Evolutionary conservation across 805 yeast genomes (phyloP).

Genomic region (Suhomyces faveliae): DNA sequence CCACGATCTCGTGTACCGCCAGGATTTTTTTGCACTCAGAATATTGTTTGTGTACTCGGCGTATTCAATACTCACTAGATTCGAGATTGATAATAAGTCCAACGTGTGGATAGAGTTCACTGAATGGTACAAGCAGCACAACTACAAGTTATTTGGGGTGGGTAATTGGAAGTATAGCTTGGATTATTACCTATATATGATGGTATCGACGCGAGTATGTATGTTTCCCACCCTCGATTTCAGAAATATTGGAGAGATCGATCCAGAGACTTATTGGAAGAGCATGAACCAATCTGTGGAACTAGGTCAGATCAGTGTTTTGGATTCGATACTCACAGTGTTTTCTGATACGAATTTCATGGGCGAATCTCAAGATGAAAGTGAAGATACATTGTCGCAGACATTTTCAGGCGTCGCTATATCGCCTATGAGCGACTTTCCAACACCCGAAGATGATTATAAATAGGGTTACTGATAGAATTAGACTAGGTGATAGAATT

Average conservation of each 20-base stretch:
- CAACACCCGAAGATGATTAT: too few species aligned
- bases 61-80: slow-evolving; percentile 19
- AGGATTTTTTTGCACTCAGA: slow-evolving; percentile 26
- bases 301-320: not conserved
- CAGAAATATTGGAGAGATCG: slow-evolving; percentile 1
- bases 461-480: too few species aligned
- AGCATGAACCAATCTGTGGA: not conserved
- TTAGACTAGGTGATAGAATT: too few species aligned
- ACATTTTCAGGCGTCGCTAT: not conserved
- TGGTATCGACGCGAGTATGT: not conserved
- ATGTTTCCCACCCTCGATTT: slow-evolving; percentile 3
- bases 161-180: slow-evolving; percentile 12
- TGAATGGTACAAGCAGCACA: slow-evolving; percentile 18
- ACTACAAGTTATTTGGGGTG: slow-evolving; percentile 8
- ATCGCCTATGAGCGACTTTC: not conserved
- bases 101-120: slow-evolving; percentile 31
- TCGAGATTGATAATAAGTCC: slow-evolving; percentile 18
- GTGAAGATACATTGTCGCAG: not conserved
- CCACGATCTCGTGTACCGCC: slow-evolving; percentile 17
- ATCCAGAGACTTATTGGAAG: slow-evolving; percentile 3
- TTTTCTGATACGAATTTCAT: not conserved
- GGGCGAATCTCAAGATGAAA: not conserved
- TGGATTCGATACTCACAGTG: not conserved
- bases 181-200: slow-evolving; percentile 12
- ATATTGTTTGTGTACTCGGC: slow-evolving; percentile 22